A percentile compares a stretch with the other conserved stretches of the same genome.
Conservation (phyloP, 2,329 filamentous ascomycete species). For the Neopestalotiopsis sp. region DNA sequence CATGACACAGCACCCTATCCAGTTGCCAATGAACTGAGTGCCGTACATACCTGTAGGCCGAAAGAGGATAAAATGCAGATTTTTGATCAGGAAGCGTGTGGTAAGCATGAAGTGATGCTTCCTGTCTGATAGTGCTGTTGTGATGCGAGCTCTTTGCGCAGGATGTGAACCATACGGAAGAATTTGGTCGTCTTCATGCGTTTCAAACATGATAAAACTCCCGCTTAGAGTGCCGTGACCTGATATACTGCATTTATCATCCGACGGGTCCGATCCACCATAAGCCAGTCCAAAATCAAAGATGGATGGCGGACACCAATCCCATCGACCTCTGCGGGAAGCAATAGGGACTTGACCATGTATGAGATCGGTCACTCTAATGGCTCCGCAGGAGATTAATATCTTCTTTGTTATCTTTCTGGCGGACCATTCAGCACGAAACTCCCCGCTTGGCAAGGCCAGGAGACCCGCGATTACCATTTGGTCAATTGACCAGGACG, state of each 20-base stretch:
- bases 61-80: not conserved
- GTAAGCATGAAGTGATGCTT: not conserved
- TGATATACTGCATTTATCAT: not conserved
- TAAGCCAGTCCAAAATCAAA: not conserved
- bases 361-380: not conserved
- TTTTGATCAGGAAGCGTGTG: not conserved
- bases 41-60: too few species aligned
- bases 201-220: not conserved
- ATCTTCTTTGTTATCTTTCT: not conserved
- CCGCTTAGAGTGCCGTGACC: not conserved
- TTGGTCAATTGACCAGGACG: constrained; percentile 3
- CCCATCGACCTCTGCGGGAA: not conserved
- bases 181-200: not conserved
- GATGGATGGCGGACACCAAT: not conserved
- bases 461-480: not conserved
- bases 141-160: not conserved
- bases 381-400: not conserved
- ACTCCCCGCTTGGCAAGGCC: not conserved
- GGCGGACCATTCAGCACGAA: not conserved
- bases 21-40: too few species aligned
- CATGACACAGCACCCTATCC: not conserved
- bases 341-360: not conserved
- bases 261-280: not conserved
- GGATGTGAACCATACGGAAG: not conserved
- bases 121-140: not conserved